Evolutionary conservation across 108 stramenopile species (phyloP), one percentile per base, ranked within the genome.

Genomic region (Chaetoceros tenuissimus): DNA sequence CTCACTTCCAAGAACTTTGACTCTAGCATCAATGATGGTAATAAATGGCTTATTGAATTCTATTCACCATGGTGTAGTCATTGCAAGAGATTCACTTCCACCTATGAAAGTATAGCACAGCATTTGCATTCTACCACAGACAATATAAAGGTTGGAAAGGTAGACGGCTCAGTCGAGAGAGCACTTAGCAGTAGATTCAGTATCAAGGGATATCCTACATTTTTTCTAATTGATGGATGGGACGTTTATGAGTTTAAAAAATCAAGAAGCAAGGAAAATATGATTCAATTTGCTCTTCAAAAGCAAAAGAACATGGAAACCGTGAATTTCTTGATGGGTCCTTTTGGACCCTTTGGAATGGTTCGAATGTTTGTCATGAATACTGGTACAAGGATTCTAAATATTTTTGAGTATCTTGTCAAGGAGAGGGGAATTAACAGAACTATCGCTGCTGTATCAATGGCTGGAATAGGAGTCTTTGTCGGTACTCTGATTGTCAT

Each of bases 11-110:
- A 61, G 22, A 74, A 78, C 47, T 84, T 89, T 51, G 81, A 71
- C 45, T 46, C 61, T 18, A 46, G 45, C 19, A 68, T 82, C 56
- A 49, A 79, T 1, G 82, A 89, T 73, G 82, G 80, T 20, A 79
- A 75, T 40, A 73, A 74, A 3, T 89, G 88, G 88, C 34, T 89
- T 45, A 72, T 92, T 34, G 90, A 92, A 64, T 86, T 92, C 48
- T 86, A 84, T 55, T 81, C 86, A 7, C 82, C 84, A 2, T 78
- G 78, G 84, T 82, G 56, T 61, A 51, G 57, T 43, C 81, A 86
- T 45, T 92, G 90, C 61, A 63, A 52, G 3, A 51, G 68, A 10
- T 92, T 92, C 59, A 75, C 78, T 5, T 27, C 67, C 0, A 67
- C 75, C 10, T 92, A 92, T 40, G 66, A 68, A 24, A 60, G 51